Conservation (phyloP, 2,329 filamentous ascomycete genomes). For the Pochonia chlamydosporia region DNA sequence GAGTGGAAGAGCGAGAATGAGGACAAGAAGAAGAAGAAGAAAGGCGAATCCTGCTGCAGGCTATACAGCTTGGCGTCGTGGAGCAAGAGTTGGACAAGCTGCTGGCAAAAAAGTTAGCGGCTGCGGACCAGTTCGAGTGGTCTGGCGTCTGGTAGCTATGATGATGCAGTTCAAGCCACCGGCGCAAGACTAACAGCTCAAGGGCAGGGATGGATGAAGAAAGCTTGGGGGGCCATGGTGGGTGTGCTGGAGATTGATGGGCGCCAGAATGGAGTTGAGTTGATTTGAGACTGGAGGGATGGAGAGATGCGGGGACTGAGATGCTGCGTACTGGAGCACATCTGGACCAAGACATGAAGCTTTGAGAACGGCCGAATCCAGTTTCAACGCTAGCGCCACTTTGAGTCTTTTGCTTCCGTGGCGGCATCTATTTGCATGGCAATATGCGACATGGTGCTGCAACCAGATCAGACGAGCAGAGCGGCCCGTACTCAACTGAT, state of each 20-base stretch:
- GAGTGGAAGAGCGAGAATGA: slow-evolving; percentile 10
- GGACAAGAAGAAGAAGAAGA: slow-evolving; percentile 9
- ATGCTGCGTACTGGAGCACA: neutral
- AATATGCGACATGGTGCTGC: too few relatives aligned
- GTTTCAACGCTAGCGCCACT: slow-evolving; percentile 6
- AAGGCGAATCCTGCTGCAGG: slow-evolving; percentile 15
- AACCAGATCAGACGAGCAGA: too few relatives aligned
- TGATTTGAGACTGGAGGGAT: too few relatives aligned
- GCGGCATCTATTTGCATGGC: too few relatives aligned
- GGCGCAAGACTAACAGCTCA: neutral
- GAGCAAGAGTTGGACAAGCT: slow-evolving; percentile 49
- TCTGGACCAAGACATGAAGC: neutral
- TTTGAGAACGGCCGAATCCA: slow-evolving; percentile 7
- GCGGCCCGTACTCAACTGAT: too few relatives aligned
- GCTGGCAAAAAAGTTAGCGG: slow-evolving; percentile 6
- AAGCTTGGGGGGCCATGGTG: slow-evolving; percentile 3
- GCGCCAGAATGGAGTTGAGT: neutral
- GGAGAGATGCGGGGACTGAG: slow-evolving; percentile 10
- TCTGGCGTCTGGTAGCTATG: neutral
- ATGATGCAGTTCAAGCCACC: slow-evolving; percentile 10
- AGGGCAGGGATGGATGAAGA: slow-evolving; percentile 7
- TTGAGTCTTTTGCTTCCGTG: neutral
- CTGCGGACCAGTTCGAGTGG: neutral
- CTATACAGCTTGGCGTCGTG: slow-evolving; percentile 40
- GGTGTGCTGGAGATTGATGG: neutral